Conservation (phyloP, 208 protist genomes). For the Acanthamoeba lenticulata region DNA sequence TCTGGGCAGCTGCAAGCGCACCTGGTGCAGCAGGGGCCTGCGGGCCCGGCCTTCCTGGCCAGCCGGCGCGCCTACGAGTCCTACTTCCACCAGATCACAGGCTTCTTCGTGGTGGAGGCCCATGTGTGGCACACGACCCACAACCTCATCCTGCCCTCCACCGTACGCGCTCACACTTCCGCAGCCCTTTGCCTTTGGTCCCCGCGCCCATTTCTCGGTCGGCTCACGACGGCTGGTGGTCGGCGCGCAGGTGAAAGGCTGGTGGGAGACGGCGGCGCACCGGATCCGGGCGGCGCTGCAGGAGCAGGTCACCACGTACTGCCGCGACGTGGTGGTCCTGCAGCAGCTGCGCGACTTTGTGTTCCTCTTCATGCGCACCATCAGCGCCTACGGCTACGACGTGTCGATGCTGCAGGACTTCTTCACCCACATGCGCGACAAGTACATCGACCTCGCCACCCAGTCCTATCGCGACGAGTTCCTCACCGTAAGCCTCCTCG, state of each 20-base stretch:
- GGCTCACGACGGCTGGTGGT: not conserved
- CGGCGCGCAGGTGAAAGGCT: not conserved
- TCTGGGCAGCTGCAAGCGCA: not conserved
- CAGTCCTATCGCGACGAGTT: not conserved
- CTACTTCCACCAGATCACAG: not conserved
- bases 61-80: not conserved
- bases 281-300: not conserved
- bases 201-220: too few relatives aligned
- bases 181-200: too few relatives aligned
- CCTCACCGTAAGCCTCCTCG: not conserved
- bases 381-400: constrained; percentile 7
- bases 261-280: not conserved
- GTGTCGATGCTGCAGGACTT: not conserved
- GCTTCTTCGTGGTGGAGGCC: constrained; percentile 1
- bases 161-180: not conserved
- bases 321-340: not conserved
- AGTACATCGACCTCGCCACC: not conserved
- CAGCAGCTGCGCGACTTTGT: not conserved
- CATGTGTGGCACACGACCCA: not conserved
- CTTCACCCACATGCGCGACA: not conserved
- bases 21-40: not conserved
- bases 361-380: not conserved
- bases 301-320: constrained; percentile 19
- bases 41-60: not conserved
- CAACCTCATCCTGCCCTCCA: not conserved